Evolutionary conservation across 805 yeast genomes (phyloP).

Genomic region (Metschnikowia arizonensis): DNA sequence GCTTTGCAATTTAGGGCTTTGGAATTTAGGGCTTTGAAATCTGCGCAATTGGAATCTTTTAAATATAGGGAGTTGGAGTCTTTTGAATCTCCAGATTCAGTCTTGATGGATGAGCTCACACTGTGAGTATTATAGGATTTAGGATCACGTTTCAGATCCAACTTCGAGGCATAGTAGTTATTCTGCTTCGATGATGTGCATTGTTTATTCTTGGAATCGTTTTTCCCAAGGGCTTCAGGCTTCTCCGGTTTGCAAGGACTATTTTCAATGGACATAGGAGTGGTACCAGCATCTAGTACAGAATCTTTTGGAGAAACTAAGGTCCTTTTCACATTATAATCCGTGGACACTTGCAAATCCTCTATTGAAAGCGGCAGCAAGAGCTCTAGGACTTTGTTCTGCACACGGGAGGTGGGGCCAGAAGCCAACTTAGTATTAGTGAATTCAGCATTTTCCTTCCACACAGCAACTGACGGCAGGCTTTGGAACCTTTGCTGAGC

Average conservation of each 20-base stretch:
- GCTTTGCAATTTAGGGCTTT: background rate
- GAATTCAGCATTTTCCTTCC: background rate
- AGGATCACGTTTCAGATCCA: too few species aligned
- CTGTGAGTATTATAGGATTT: too few species aligned
- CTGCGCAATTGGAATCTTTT: background rate
- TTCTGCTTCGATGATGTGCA: too few species aligned
- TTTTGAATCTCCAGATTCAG: too few species aligned
- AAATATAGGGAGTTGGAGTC: background rate
- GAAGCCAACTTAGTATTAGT: too few species aligned
- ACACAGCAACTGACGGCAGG: slow-evolving; percentile 1
- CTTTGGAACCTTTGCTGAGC: slow-evolving; percentile 20
- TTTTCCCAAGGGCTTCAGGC: background rate
- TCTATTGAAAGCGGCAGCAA: slow-evolving; percentile 40
- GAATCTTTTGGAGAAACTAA: background rate
- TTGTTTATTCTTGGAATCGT: background rate
- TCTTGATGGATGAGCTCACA: too few species aligned
- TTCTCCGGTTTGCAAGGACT: slow-evolving; percentile 7
- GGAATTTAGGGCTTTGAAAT: too few species aligned
- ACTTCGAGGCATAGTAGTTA: too few species aligned
- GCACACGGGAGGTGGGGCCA: background rate
- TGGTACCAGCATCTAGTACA: slow-evolving; percentile 14
- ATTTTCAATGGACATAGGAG: slow-evolving; percentile 33
- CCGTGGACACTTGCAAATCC: slow-evolving; percentile 27
- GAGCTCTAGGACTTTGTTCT: slow-evolving; percentile 30
- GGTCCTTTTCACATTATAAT: slow-evolving; percentile 10